These are phyloP conservation scores for Aspergillus sp. DNA, from an alignment of 2,329 filamentous ascomycete genomes.

Conservation along the genomic window DNA sequence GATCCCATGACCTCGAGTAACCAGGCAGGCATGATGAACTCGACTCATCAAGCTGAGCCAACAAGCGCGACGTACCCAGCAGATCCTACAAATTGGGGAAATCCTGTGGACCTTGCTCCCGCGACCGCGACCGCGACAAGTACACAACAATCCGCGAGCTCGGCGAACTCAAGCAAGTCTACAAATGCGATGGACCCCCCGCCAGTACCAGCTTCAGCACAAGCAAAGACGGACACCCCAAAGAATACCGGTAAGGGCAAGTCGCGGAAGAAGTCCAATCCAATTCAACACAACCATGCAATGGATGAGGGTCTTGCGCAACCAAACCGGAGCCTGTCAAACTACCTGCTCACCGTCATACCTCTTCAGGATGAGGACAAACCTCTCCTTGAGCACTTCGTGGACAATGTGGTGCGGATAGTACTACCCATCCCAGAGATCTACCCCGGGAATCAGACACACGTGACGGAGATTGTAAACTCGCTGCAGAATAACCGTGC, in stretches of 20 bases:
- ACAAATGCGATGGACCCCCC: background rate
- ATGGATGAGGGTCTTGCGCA: background rate
- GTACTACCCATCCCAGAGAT: constrained; percentile 3
- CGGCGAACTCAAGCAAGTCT: background rate
- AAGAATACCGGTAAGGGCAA: background rate
- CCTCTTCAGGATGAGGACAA: constrained; percentile 79
- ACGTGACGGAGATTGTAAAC: constrained; percentile 2
- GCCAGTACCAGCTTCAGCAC: background rate
- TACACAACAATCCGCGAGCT: background rate
- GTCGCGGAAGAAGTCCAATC: background rate
- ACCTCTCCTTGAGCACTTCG: constrained; percentile 82
- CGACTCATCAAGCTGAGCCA: background rate
- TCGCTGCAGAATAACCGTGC: constrained; percentile 66
- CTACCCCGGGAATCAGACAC: background rate
- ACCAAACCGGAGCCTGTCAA: constrained; percentile 2
- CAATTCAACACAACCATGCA: background rate
- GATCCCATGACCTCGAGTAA: background rate
- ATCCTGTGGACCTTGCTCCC: background rate
- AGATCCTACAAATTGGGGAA: background rate
- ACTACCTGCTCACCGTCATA: constrained; percentile 4
- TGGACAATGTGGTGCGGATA: constrained; percentile 76
- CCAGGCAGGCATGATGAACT: background rate
- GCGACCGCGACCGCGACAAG: background rate
- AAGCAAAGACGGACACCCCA: background rate
- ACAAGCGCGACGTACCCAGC: background rate